Conservation (phyloP, 2,329 filamentous ascomycete species). For the Torrubiella hemipterigena region DNA sequence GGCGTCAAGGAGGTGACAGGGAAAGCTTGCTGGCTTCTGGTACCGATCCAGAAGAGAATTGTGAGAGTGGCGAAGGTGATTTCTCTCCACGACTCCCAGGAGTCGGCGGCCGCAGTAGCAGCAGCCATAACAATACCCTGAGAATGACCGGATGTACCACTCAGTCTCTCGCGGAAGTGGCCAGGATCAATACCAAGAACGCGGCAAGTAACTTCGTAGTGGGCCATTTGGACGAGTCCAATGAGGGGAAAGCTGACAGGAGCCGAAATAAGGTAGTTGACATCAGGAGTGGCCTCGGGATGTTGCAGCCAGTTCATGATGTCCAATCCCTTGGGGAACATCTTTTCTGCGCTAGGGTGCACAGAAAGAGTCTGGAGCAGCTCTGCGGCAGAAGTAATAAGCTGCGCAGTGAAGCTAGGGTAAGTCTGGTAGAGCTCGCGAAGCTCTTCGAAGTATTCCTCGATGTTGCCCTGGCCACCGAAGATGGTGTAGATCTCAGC, state of each 20-base stretch:
- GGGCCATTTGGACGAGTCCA: constrained; percentile 87
- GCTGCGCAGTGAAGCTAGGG: constrained; percentile 76
- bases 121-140: constrained; percentile 93
- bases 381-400: constrained; percentile 70
- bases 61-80: constrained; percentile 71
- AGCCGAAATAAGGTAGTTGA: constrained; percentile 87
- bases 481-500: constrained; percentile 90
- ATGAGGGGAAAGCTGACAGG: constrained; percentile 95
- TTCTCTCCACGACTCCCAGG: constrained; percentile 84
- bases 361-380: constrained; percentile 76
- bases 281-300: constrained; percentile 79
- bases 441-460: constrained; percentile 98
- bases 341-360: constrained; percentile 80
- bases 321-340: constrained; percentile 94
- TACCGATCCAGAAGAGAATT: constrained; percentile 97
- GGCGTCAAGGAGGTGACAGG: constrained; percentile 89
- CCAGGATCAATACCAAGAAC: constrained; percentile 83
- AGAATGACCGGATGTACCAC: constrained; percentile 88
- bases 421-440: constrained; percentile 87
- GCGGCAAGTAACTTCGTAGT: constrained; percentile 91
- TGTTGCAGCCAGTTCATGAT: constrained; percentile 88
- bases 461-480: constrained; percentile 95
- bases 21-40: constrained; percentile 93
- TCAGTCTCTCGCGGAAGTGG: constrained; percentile 70
- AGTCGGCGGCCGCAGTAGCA: constrained; percentile 77